Evolutionary conservation across 176 grass and related monocot species (phyloP).

Genomic region (Carex scoparia): DNA sequence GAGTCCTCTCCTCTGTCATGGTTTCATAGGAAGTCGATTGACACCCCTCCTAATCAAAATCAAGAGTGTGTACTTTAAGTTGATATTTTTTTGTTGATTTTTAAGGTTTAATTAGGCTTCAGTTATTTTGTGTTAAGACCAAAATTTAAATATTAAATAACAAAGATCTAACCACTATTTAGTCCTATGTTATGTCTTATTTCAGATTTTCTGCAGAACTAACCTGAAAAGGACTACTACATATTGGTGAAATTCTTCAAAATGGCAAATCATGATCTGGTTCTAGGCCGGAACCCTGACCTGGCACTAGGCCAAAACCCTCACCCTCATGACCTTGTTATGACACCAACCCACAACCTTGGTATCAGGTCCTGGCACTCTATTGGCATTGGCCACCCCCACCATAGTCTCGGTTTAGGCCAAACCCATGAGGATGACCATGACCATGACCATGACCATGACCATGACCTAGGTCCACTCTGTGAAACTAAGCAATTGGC

Average conservation of each 20-base stretch:
- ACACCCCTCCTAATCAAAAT: background rate
- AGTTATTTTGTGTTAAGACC: background rate
- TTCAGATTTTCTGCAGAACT: slow-evolving; percentile 17
- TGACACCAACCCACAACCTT: slow-evolving; percentile 34
- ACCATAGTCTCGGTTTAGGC: slow-evolving; percentile 46
- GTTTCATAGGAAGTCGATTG: background rate
- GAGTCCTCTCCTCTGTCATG: background rate
- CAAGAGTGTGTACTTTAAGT: background rate
- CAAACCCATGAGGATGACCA: slow-evolving; percentile 43
- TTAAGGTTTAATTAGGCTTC: background rate
- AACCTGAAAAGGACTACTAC: background rate
- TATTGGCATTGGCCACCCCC: slow-evolving; percentile 46
- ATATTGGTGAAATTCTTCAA: slow-evolving; percentile 1
- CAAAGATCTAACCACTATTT: background rate
- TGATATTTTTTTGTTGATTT: background rate
- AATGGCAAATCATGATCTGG: slow-evolving; percentile 89
- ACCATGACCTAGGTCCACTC: slow-evolving; percentile 39
- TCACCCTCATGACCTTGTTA: slow-evolving; percentile 62
- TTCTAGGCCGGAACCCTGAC: slow-evolving; percentile 72
- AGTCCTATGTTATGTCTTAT: background rate
- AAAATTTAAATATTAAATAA: background rate
- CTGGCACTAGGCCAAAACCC: slow-evolving; percentile 68
- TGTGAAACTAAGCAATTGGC: too few species aligned
- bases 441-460: slow-evolving; percentile 37
- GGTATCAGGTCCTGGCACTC: slow-evolving; percentile 42